Percentiles rank a stretch among this genome's conserved stretches.
phyloP scores from a whole-genome alignment of 306 rosid species.

The Canavalia ensiformis region DNA sequence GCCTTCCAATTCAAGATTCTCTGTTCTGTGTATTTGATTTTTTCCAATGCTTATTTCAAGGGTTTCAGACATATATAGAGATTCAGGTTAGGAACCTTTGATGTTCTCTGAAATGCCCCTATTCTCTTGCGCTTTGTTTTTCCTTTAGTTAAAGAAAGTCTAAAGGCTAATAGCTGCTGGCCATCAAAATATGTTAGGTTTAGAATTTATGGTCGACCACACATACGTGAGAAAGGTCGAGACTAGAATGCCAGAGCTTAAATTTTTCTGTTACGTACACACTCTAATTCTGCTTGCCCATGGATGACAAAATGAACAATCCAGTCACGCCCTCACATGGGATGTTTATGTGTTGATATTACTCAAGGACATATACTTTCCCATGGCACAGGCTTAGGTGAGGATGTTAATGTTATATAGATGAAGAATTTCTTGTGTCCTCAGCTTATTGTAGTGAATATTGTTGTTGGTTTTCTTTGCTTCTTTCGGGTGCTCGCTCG shows the following conservation, averaged over 20 bases:
- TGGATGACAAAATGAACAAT: too few relatives aligned
- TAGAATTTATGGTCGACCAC: background rate
- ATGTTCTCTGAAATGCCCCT: background rate
- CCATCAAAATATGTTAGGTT: background rate
- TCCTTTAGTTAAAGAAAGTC: background rate
- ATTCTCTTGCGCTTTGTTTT: background rate
- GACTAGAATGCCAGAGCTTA: background rate
- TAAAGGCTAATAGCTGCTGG: background rate
- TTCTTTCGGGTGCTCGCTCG: too few relatives aligned
- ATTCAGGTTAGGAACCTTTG: background rate
- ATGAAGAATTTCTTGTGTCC: too few relatives aligned
- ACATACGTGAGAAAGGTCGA: background rate
- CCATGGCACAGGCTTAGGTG: too few relatives aligned
- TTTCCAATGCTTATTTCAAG: conserved; percentile 3
- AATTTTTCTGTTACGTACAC: too few relatives aligned
- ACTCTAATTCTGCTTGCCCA: too few relatives aligned
- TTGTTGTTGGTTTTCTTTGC: too few relatives aligned
- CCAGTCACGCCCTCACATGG: too few relatives aligned
- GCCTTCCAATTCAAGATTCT: background rate
- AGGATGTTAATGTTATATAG: too few relatives aligned
- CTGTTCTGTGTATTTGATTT: background rate
- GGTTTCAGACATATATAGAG: background rate
- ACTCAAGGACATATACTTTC: too few relatives aligned
- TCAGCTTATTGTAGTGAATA: too few relatives aligned
- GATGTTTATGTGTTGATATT: too few relatives aligned